These are phyloP conservation scores for Thalassiosira sp. DNA, from an alignment of 352 stramenopile species.

Conservation along the genomic window DNA sequence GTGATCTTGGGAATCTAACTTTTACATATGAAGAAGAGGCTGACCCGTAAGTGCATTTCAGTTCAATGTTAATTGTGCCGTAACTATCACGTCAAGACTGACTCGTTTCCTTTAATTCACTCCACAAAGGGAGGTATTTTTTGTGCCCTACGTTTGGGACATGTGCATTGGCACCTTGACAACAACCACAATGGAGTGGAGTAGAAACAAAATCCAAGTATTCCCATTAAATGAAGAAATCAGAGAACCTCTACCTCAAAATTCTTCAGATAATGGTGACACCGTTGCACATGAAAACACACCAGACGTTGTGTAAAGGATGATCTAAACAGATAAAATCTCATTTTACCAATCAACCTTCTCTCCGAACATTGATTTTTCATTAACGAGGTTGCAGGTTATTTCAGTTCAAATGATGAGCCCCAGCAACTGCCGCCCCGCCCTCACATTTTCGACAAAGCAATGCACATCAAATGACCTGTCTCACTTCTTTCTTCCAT, in stretches of 20 bases:
- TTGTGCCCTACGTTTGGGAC: slow-evolving; percentile 82
- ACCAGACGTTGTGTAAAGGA: slow-evolving; percentile 24
- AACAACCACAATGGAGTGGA: slow-evolving; percentile 71
- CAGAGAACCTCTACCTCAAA: slow-evolving; percentile 8
- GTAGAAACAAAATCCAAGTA: slow-evolving; percentile 64
- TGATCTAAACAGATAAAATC: not conserved
- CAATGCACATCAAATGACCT: too few species aligned
- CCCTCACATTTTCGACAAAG: too few species aligned
- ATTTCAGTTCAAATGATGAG: too few species aligned
- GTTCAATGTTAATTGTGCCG: not conserved
- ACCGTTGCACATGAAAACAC: slow-evolving; percentile 18
- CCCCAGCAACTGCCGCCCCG: too few species aligned
- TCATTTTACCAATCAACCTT: too few species aligned
- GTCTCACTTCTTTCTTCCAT: not conserved
- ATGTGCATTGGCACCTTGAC: slow-evolving; percentile 67
- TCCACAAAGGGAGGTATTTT: slow-evolving; percentile 64
- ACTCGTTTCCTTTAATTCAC: not conserved
- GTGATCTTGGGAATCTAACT: slow-evolving; percentile 62
- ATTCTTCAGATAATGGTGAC: not conserved
- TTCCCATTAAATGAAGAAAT: slow-evolving; percentile 65
- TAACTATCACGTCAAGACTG: not conserved
- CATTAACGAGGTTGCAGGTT: too few species aligned
- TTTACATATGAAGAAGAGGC: slow-evolving; percentile 82
- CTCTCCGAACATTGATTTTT: too few species aligned
- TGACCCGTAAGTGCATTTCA: slow-evolving; percentile 66